Evolutionary conservation across 2,329 filamentous ascomycete genomes (phyloP).

Genomic region (Arachnomyces sp.): DNA sequence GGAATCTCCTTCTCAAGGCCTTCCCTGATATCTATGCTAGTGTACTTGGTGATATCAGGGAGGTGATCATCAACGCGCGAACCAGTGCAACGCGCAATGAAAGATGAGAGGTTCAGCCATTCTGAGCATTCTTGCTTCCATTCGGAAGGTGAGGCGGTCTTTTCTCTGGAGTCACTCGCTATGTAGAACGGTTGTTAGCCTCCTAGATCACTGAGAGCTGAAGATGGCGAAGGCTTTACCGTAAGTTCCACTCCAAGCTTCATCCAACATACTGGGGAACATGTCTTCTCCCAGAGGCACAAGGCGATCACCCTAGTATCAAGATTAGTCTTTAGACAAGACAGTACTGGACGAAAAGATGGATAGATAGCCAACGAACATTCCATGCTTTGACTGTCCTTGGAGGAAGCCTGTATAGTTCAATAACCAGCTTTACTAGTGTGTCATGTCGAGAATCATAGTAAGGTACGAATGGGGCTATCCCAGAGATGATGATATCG

Average conservation of each 20-base stretch:
- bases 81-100: too few species aligned
- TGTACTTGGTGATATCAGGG: too few species aligned
- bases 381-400: not conserved
- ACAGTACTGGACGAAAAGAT: not conserved
- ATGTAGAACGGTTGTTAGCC: too few species aligned
- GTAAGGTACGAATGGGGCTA: not conserved
- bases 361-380: constrained; percentile 3
- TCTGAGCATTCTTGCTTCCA: too few species aligned
- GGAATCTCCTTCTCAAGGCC: too few species aligned
- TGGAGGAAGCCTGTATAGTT: constrained; percentile 4
- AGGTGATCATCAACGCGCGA: too few species aligned
- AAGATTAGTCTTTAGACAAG: too few species aligned
- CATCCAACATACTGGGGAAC: not conserved
- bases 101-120: too few species aligned
- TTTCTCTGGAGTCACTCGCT: too few species aligned
- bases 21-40: too few species aligned
- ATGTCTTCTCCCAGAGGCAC: not conserved
- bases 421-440: constrained; percentile 1
- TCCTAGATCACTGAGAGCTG: too few species aligned
- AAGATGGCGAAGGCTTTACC: not conserved
- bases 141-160: too few species aligned
- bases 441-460: constrained; percentile 6
- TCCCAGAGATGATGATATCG: constrained; percentile 1
- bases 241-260: constrained; percentile 1
- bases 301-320: not conserved